A percentile compares a stretch with the other conserved stretches of the same genome.
phyloP scores from a whole-genome alignment of 768 basidiomycete species.

The Amanita polypyramis region DNA sequence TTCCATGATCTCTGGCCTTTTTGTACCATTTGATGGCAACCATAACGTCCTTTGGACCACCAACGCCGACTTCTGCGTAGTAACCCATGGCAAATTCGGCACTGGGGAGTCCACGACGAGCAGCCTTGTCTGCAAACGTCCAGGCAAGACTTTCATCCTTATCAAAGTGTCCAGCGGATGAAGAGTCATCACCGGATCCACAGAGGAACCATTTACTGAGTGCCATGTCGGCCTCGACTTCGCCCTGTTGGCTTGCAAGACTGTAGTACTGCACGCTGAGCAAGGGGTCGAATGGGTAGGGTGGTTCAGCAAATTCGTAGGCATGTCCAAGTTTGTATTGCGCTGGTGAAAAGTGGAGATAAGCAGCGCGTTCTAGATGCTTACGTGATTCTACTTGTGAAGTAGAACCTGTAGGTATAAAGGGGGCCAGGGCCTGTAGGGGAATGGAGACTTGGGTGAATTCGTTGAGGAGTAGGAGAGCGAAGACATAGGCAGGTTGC shows the following conservation, averaged over 20 bases:
- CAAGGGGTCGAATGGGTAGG: slow-evolving; percentile 81
- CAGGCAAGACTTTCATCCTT: slow-evolving; percentile 82
- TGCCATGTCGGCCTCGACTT: slow-evolving; percentile 94
- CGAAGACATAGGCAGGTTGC: slow-evolving; percentile 83
- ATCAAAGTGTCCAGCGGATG: slow-evolving; percentile 48
- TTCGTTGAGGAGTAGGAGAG: slow-evolving; percentile 78
- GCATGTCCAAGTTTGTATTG: slow-evolving; percentile 91
- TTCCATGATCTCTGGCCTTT: slow-evolving; percentile 71
- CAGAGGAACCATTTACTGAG: slow-evolving; percentile 96
- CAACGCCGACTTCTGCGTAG: slow-evolving; percentile 89
- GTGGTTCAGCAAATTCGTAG: slow-evolving; percentile 83
- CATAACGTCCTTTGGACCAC: slow-evolving; percentile 50
- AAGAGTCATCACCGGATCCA: slow-evolving; percentile 39
- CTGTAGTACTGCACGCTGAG: slow-evolving; percentile 87
- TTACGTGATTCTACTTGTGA: slow-evolving; percentile 54
- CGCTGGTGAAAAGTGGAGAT: slow-evolving; percentile 72
- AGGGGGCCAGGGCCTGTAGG: slow-evolving; percentile 35
- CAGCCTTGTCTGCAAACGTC: slow-evolving; percentile 86
- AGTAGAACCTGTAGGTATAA: slow-evolving; percentile 40
- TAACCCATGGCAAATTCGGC: slow-evolving; percentile 97
- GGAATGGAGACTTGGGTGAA: slow-evolving; percentile 59
- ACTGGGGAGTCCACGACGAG: slow-evolving; percentile 58
- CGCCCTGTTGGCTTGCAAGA: slow-evolving; percentile 74
- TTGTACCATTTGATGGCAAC: slow-evolving; percentile 74
- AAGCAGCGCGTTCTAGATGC: slow-evolving; percentile 79